Base-by-base conservation (phyloP, 2,329 filamentous ascomycete species). In the Ustulina deusta region DNA sequence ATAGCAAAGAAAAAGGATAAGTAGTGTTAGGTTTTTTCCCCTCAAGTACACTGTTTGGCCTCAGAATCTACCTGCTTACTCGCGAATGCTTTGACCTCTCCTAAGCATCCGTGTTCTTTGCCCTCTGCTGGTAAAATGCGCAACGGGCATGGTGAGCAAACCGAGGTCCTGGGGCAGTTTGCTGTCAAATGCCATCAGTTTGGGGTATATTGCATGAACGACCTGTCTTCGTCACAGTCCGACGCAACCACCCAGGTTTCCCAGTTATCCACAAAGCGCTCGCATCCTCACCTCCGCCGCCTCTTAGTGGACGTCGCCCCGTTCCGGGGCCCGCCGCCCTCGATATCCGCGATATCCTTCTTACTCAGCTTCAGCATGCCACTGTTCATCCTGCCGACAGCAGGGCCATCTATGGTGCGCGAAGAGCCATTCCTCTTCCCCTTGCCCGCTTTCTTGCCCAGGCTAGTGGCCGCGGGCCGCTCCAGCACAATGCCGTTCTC, bases 401-500 rank as follows among this genome's bases (percentile, higher is more conserved):
- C 89, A 0, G 95, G 93, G 34, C 89, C 89, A 70, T 92, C 93
- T 42, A 97, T 56, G 36, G 71, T 73, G 77, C 59, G 77, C 72
- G 75, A 66, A 55, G 78, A 84, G 61, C 81, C 82, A 65, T 81
- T 81, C 65, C 80, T 82, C 63, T 79, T 77, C 62, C 78, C 82
- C 5, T 60, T 69, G 55, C 70, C 67, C 58, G 70, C 76, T 36
- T 60, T 62, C 27, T 78, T 78, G 32, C 77, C 72, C 49, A 83
- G 83, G 13, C 52, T 25, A 20, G 64, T 61, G 76, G 29, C 22
- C 73, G 27, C 62, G 9, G 77, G 74, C 69, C 84, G 85, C 83
- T 98, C 96, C 38, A 98, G 83, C 56, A 98, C 89, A 73, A 98
- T 90, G 6, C 95, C 96, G 74, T 95, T 97, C 84, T 98, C 95